Evolutionary conservation across 306 rosid genomes (phyloP), one percentile per base, ranked within the genome.

Genomic region (Quercus berberidifolia): DNA sequence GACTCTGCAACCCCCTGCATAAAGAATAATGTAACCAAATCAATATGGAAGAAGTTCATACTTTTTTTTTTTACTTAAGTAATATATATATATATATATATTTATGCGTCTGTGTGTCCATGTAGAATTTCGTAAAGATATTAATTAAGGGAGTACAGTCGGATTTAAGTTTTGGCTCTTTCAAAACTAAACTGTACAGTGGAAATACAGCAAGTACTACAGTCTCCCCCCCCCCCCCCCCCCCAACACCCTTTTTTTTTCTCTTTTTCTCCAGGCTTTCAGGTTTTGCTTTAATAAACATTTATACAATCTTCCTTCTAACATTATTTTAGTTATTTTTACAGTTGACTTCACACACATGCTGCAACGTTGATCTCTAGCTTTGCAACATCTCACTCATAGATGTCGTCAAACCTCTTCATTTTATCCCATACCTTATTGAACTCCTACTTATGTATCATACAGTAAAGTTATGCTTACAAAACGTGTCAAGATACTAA

Each of bases 1-100:
- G 97, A 86, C 67, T 84, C 31, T 57, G 97, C 98, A 82, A 94
- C 72, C 69, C 92, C 87, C 98, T 93, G 91, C 87, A 87, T 12
- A 21, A 71, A 14, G 12, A 75, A 79, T 28, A 63, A 49, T 71
- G 28, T 28, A 55, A 76, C 10, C 58, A 41, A 64, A 57, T 30
- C 17, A 49, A 58, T 33, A 74, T 51, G 28, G 31, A 69, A 65
- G 9, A 52, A 21, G 51, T 52, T 35, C 72, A 64, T 20, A 77
- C 19, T 43, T 51, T 30, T 30, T 51, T 23, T 30, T 43, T 35
- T 25, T 78, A 56, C 74, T 72, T 20, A 41, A 55, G 33, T 41
- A 73, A 58, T 33, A 63, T 30, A 17, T 63, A 30, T 7, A 38
- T 41, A 58, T 33, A 63, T 30, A 17, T 63, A 30, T 7, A 38